Evolutionary conservation across 257 asterid genomes (phyloP).

Genomic region (Knoxia roxburghii): DNA sequence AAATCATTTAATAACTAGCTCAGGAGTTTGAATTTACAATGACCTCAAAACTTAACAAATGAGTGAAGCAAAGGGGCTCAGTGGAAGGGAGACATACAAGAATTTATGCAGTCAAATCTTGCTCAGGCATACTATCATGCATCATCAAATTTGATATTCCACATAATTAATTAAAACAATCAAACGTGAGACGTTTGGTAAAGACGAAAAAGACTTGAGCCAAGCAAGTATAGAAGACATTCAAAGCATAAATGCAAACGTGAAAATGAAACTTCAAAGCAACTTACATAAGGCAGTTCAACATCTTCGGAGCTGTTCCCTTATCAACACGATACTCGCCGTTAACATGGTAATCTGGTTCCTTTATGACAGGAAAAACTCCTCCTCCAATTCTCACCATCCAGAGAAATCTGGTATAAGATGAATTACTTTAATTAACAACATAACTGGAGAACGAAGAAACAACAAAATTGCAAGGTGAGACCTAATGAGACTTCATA

Average conservation of each 20-base stretch:
- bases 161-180: background rate
- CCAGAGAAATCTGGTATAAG: constrained; percentile 77
- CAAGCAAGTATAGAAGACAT: background rate
- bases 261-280: constrained; percentile 6
- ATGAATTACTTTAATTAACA: constrained; percentile 20
- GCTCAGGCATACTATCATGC: background rate
- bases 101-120: background rate
- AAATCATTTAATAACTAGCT: no score
- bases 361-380: constrained; percentile 92
- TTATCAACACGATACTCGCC: constrained; percentile 98
- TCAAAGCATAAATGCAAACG: background rate
- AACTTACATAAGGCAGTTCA: constrained; percentile 96
- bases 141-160: background rate
- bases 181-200: background rate
- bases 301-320: constrained; percentile 98
- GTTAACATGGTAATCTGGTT: constrained; percentile 96
- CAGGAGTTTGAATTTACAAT: no score
- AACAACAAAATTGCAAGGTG: background rate
- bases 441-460: background rate
- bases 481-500: background rate
- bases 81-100: background rate
- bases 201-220: background rate
- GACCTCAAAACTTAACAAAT: background rate
- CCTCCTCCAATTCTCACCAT: constrained; percentile 99
- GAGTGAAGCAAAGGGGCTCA: background rate